Conservation (phyloP, 345 rosid species). For the Noccaea caerulescens region DNA sequence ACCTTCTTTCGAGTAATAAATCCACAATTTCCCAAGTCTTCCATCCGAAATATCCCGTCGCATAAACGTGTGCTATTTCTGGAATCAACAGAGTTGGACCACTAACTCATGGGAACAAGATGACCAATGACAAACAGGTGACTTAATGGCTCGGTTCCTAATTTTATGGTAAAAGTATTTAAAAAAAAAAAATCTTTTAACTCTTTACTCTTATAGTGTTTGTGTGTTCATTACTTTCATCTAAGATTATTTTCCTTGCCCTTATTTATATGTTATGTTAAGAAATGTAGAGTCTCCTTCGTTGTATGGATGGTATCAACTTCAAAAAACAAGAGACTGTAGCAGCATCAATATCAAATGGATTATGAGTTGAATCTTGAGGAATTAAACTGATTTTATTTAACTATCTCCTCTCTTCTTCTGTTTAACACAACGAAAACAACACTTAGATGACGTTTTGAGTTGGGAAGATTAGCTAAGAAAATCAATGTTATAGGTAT, state of each 20-base stretch:
- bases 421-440: neutral
- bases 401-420: neutral
- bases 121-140: constrained; percentile 28
- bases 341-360: neutral
- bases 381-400: neutral
- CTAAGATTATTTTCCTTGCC: neutral
- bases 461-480: neutral
- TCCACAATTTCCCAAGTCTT: no score
- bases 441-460: neutral
- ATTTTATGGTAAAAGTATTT: neutral
- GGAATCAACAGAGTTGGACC: neutral
- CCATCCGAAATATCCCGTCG: no score
- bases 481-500: neutral
- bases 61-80: no score
- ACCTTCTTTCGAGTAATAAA: no score
- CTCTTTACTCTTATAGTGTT: constrained; percentile 25
- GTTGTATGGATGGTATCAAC: constrained; percentile 19
- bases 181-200: constrained; percentile 39
- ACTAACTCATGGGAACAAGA: constrained; percentile 31
- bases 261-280: neutral
- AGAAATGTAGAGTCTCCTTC: constrained; percentile 1
- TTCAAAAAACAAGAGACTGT: neutral
- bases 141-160: constrained; percentile 13
- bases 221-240: neutral
- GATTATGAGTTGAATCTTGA: constrained; percentile 19